Percentiles rank a stretch among this genome's conserved stretches.
Conservation (phyloP, 1,284 basidiomycete species). For the Bjerkandera adusta region DNA sequence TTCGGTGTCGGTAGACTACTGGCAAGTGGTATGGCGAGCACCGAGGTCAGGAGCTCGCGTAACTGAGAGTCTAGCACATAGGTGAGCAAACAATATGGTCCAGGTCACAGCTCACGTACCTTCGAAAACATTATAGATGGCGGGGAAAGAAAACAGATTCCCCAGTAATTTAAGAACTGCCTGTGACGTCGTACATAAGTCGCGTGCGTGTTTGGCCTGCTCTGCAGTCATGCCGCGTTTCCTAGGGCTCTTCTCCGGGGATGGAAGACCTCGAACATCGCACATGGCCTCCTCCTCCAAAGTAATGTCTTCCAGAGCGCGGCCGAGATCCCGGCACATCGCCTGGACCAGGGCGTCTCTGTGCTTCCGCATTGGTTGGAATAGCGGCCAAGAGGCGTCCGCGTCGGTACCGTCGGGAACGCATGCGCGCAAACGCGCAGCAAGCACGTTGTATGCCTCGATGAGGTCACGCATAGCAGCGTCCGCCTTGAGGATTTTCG, state of each 20-base stretch:
- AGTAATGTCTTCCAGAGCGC: conserved; percentile 57
- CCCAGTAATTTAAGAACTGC: conserved; percentile 63
- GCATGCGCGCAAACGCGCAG: conserved; percentile 55
- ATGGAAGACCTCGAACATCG: conserved; percentile 35
- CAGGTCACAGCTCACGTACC: conserved; percentile 42
- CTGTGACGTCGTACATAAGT: conserved; percentile 68
- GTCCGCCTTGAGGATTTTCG: conserved; percentile 49
- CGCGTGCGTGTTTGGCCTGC: conserved; percentile 73
- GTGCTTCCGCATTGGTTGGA: conserved; percentile 61
- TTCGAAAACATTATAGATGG: conserved; percentile 57
- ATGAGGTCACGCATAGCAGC: conserved; percentile 55
- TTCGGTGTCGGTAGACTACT: conserved; percentile 71
- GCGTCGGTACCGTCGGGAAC: conserved; percentile 47
- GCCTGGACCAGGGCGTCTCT: conserved; percentile 47
- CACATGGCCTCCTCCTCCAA: conserved; percentile 10
- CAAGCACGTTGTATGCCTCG: conserved; percentile 68
- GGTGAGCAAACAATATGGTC: conserved; percentile 8
- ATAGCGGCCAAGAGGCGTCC: conserved; percentile 65
- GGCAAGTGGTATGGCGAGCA: conserved; percentile 69
- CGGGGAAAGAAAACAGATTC: conserved; percentile 55
- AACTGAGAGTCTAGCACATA: conserved; percentile 53
- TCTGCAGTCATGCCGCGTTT: conserved; percentile 68
- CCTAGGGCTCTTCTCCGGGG: conserved; percentile 49
- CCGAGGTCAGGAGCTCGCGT: conserved; percentile 52
- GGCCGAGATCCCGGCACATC: conserved; percentile 60